Percentiles rank a stretch among this genome's conserved stretches.
Conservation (phyloP, 371 early-diverging fungal species). For the Mucor saturninus region DNA sequence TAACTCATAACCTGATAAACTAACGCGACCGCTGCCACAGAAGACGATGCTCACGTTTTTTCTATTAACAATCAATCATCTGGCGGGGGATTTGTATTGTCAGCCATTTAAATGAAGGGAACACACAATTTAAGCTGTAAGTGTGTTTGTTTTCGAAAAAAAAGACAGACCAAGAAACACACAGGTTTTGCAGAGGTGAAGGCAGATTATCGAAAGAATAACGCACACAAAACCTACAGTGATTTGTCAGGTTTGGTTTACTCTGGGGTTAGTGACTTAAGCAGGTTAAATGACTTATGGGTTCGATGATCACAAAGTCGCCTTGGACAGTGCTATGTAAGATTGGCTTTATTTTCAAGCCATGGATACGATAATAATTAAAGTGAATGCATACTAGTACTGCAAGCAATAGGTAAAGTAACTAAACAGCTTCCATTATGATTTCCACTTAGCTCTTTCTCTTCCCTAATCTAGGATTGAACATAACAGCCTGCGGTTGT, state of each 20-base stretch:
- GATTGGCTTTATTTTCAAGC: constrained; percentile 23
- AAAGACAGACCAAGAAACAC: constrained; percentile 17
- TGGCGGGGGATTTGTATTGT: too few relatives aligned
- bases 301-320: too few relatives aligned
- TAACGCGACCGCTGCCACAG: too few relatives aligned
- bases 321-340: neutral
- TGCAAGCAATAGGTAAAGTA: constrained; percentile 25
- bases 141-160: neutral
- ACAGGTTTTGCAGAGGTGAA: constrained; percentile 24
- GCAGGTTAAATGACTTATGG: too few relatives aligned
- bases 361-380: constrained; percentile 17
- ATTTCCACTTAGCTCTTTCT: constrained; percentile 14
- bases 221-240: constrained; percentile 17
- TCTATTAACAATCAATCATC: too few relatives aligned
- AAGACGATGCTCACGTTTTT: too few relatives aligned
- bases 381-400: constrained; percentile 21
- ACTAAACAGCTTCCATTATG: constrained; percentile 15
- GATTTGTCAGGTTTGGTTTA: constrained; percentile 2
- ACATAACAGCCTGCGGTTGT: constrained; percentile 22
- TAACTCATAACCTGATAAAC: too few relatives aligned
- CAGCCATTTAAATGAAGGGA: too few relatives aligned
- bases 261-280: too few relatives aligned
- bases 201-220: constrained; percentile 25
- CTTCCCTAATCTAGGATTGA: constrained; percentile 16
- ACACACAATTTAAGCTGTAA: too few relatives aligned